Evolutionary conservation across 495 filamentous ascomycete species (phyloP).

Genomic region (Aspergillus mulundensis): DNA sequence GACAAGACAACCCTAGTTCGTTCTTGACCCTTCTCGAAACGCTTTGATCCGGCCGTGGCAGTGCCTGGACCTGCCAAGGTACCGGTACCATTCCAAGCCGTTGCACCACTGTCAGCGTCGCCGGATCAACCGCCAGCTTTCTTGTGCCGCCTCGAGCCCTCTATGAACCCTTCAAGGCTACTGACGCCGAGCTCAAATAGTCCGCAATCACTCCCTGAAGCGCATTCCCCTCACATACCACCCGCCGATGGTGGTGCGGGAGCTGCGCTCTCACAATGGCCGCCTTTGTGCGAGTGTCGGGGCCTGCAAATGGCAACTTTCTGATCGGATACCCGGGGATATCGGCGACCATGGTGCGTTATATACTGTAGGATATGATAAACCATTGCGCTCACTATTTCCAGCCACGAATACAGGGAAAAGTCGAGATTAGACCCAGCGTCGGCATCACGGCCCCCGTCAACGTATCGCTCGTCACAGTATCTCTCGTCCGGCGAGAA

Average conservation of each 20-base stretch:
- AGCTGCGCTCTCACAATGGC: conserved; percentile 55
- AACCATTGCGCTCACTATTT: not conserved
- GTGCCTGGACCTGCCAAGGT: conserved; percentile 9
- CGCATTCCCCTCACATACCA: conserved; percentile 29
- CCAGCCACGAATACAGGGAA: conserved; percentile 93
- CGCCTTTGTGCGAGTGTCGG: conserved; percentile 94
- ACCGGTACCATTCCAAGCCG: conserved; percentile 12
- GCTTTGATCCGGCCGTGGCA: not conserved
- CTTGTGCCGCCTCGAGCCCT: conserved; percentile 14
- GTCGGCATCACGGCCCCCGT: conserved; percentile 82
- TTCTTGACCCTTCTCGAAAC: not conserved
- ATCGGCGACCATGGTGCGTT: conserved; percentile 87
- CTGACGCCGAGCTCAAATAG: conserved; percentile 26
- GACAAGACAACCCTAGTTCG: conserved; percentile 3
- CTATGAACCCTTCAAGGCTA: conserved; percentile 32
- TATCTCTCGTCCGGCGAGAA: conserved; percentile 87
- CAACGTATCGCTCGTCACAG: conserved; percentile 86
- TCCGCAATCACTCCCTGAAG: conserved; percentile 28
- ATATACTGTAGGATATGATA: not conserved
- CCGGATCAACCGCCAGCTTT: conserved; percentile 7
- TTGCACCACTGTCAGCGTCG: conserved; percentile 13
- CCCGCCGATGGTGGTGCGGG: conserved; percentile 45
- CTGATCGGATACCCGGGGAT: conserved; percentile 97
- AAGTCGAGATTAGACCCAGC: conserved; percentile 91
- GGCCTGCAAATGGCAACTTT: conserved; percentile 94